Evolutionary conservation across 1,139 yeast species (phyloP), one percentile per base, ranked within the genome.

Genomic region (Diutina rugosa): DNA sequence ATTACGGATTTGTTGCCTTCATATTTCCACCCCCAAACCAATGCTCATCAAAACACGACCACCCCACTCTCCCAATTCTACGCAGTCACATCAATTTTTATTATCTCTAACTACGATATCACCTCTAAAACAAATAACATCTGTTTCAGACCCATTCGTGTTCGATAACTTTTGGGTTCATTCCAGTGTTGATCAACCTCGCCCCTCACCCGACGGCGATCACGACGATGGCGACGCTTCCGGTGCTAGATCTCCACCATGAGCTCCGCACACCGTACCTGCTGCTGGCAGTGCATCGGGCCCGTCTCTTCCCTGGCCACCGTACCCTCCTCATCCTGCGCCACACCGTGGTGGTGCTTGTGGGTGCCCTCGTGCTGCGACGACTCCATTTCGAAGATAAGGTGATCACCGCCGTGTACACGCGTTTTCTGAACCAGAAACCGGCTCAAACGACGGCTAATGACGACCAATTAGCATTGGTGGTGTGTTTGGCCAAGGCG

Each of bases 301-400:
- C 32, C 28, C 32, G 18, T 8, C 53, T 49, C 26, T 49, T 32
- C 44, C 53, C 44, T 29, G 18, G 32, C 12, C 53, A 49, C 16
- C 35, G 35, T 3, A 49, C 78, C 70, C 63, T 74, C 7, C 60
- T 71, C 35, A 63, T 73, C 5, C 61, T 65, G 4, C 61, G 60
- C 1, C 61, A 58, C 59, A 2, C 70, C 18, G 81, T 80, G 7
- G 62, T 71, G 26, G 74, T 84, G 74, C 67, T 77, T 51, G 70
- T 72, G 55, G 86, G 86, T 12, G 77, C 80, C 1, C 63, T 74
- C 4, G 65, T 82, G 7, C 66, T 78, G 35, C 73, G 82, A 56
- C 78, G 75, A 57, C 71, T 85, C 59, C 69, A 71, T 1, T 84
- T 77, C 62, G 78, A 78, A 14, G 75, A 54, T 10, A 28, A n/a